These are phyloP conservation scores for Rhododendron vialii DNA, from an alignment of 148 eudicot species.

Conservation along the genomic window DNA sequence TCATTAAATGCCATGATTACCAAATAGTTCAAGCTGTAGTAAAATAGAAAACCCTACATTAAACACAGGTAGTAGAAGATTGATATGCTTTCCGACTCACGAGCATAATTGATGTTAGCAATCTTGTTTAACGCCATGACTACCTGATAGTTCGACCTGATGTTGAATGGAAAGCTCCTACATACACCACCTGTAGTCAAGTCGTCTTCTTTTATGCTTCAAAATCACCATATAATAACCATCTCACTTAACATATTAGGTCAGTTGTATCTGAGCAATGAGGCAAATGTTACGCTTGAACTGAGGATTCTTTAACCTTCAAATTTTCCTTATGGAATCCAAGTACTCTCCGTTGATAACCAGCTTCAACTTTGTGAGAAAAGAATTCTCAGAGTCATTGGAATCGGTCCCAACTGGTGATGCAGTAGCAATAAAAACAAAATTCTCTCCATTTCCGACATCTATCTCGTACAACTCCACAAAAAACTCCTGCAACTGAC, in stretches of 20 bases:
- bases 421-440: constrained; percentile 55
- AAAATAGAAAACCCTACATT: neutral
- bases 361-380: constrained; percentile 46
- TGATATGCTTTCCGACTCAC: neutral
- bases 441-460: constrained; percentile 63
- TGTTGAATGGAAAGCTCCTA: neutral
- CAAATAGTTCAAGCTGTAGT: neutral
- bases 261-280: neutral
- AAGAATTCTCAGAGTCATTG: constrained; percentile 19
- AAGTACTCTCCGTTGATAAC: constrained; percentile 34
- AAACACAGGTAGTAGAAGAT: neutral
- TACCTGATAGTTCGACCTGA: neutral
- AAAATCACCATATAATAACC: neutral
- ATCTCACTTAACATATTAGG: neutral
- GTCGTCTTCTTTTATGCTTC: neutral
- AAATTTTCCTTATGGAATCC: constrained; percentile 47
- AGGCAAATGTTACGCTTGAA: neutral
- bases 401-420: constrained; percentile 14
- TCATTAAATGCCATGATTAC: neutral
- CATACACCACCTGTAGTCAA: neutral
- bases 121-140: neutral
- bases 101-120: neutral
- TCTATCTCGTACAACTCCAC: constrained; percentile 59
- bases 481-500: constrained; percentile 35
- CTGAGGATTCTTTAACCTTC: constrained; percentile 2